Evolutionary conservation across 2,329 filamentous ascomycete genomes (phyloP).

Genomic region (Calonectria crousiana): DNA sequence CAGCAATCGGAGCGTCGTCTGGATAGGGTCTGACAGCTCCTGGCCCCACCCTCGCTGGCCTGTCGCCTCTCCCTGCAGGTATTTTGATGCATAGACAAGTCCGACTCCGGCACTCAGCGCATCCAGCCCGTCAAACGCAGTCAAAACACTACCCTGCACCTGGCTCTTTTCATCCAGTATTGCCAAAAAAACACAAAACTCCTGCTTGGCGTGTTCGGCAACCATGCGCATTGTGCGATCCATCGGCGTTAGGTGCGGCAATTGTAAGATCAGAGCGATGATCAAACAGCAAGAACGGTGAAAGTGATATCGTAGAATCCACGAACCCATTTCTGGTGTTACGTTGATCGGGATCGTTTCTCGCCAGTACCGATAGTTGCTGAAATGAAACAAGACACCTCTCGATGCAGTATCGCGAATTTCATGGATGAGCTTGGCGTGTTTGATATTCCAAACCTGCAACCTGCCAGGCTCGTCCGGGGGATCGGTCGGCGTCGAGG

Average conservation of each 20-base stretch:
- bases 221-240: conserved; percentile 9
- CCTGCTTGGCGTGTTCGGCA: conserved; percentile 12
- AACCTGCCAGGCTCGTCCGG: not conserved
- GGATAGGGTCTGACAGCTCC: not conserved
- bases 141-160: conserved; percentile 12
- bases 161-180: conserved; percentile 17
- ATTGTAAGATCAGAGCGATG: conserved; percentile 8
- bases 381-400: conserved; percentile 23
- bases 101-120: conserved; percentile 11
- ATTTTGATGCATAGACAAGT: conserved; percentile 8
- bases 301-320: conserved; percentile 21
- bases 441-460: conserved; percentile 20
- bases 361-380: conserved; percentile 26
- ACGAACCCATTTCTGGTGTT: not conserved
- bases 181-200: conserved; percentile 5
- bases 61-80: conserved; percentile 3
- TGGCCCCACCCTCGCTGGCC: conserved; percentile 1
- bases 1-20: not conserved
- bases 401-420: conserved; percentile 12
- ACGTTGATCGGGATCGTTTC: conserved; percentile 14
- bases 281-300: conserved; percentile 11
- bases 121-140: conserved; percentile 20
- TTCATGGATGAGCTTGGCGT: conserved; percentile 21
- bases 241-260: not conserved
- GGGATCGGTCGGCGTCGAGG: not conserved